Base-by-base conservation (phyloP, 805 yeast species). In the Zygosaccharomyces bailii region DNA sequence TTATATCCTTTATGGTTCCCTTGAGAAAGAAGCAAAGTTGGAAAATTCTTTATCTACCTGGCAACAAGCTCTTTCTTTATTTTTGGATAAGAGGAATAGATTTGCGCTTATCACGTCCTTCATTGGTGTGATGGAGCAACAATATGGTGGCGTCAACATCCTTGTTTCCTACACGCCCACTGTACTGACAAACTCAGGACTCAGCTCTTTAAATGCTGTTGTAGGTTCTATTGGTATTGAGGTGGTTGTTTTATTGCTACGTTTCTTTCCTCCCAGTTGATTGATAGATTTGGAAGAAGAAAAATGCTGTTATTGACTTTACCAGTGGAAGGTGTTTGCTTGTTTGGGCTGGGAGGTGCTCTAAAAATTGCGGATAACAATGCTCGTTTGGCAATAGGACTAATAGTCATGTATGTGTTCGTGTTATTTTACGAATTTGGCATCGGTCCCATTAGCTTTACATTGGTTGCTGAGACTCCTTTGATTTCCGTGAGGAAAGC, bases 211-310 rank as follows among this genome's bases (percentile, higher is more conserved):
- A 21, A 70, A 79, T 62, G 73, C 77, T 61, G 66, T 79, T 55
- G 68, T 84, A 16, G 78, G 78, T 1, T 71, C 76, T 2, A 67
- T 72, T 44, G 70, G 78, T 57, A 69, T 80, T 52, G 70, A 80
- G 85, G 85, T 55, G 85, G 85, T 68, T 78, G 78, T 34, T 78
- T 78, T 52, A 46, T 80, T 5, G 67, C 75, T 44, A 73, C 80
- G 33, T 51, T 66, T 29, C 83, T 84, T 29, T 75, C 84, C 1
- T 73, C 78, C 52, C 80, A 72, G 62, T 58, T 79, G 46, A 68
- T 80, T 57, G 86, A 81, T 55, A 71, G 69, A 54, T 54, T 80
- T 30, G 90, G 90, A 56, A 80, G 93, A 73, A 76, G 90, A 66
- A 74, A 75, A 14, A 62, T 81, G 45, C 73, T 75, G 60, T 47